Evolutionary conservation across 805 yeast species (phyloP).

Genomic region (Blastobotrys americana): DNA sequence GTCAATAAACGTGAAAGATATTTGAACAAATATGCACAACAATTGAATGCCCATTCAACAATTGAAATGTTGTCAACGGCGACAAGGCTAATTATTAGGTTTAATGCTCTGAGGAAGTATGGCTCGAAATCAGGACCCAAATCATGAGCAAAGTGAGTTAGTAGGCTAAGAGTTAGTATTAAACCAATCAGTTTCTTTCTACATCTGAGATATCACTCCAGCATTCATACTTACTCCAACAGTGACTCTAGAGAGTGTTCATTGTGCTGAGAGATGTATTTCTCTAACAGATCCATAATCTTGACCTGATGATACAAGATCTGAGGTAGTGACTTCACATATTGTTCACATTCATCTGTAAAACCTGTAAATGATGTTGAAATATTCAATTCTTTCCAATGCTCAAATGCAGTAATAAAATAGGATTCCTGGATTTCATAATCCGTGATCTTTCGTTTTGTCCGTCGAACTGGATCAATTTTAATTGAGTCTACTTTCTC

Average conservation of each 20-base stretch:
- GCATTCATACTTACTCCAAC: constrained; percentile 52
- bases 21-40: constrained; percentile 83
- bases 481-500: constrained; percentile 78
- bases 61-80: constrained; percentile 37
- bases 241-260: constrained; percentile 70
- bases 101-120: constrained; percentile 51
- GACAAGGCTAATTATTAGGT: constrained; percentile 45
- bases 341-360: constrained; percentile 44
- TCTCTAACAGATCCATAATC: constrained; percentile 48
- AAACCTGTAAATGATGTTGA: constrained; percentile 65
- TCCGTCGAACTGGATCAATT: constrained; percentile 57
- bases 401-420: constrained; percentile 68
- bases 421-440: constrained; percentile 45
- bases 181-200: background rate
- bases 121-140: constrained; percentile 84
- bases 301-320: constrained; percentile 59
- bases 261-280: constrained; percentile 50
- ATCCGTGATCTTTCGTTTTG: constrained; percentile 24
- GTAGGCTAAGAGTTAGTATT: constrained; percentile 29
- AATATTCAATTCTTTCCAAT: constrained; percentile 83
- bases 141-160: constrained; percentile 85
- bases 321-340: constrained; percentile 70
- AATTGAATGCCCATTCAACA: constrained; percentile 77
- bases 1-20: constrained; percentile 63
- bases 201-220: background rate